A percentile compares a stretch with the other conserved stretches of the same genome.
Conservation (phyloP, 2,329 filamentous ascomycete genomes). For the Davidsoniella australis region DNA sequence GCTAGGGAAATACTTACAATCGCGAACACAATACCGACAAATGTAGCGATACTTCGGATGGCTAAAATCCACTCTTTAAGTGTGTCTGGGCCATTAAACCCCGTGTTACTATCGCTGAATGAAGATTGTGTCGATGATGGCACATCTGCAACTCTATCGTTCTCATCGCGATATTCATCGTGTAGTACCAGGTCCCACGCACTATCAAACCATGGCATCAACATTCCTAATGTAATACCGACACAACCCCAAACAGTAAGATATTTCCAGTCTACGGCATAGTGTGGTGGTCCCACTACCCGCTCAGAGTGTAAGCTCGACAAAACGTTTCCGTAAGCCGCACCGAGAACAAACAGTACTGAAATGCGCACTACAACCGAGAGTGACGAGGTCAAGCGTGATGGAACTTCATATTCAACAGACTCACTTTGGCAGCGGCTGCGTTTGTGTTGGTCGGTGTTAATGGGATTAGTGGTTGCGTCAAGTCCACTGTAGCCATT, state of each 20-base stretch:
- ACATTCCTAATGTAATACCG: constrained; percentile 58
- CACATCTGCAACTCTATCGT: constrained; percentile 19
- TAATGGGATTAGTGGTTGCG: not conserved
- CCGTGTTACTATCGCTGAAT: not conserved
- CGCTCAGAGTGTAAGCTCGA: constrained; percentile 3
- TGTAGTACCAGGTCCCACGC: constrained; percentile 44
- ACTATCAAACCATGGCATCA: constrained; percentile 71
- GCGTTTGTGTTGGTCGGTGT: not conserved
- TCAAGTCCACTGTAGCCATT: not conserved
- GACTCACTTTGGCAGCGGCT: not conserved
- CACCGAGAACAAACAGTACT: constrained; percentile 61
- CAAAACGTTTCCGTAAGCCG: constrained; percentile 20
- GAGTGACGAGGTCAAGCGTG: constrained; percentile 18
- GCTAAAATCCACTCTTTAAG: constrained; percentile 57
- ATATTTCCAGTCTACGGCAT: constrained; percentile 39
- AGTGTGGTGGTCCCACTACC: not conserved
- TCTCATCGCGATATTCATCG: constrained; percentile 19
- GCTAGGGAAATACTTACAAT: constrained; percentile 40
- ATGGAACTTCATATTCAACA: not conserved
- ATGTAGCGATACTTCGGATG: constrained; percentile 40
- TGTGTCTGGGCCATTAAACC: constrained; percentile 19
- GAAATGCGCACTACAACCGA: constrained; percentile 39
- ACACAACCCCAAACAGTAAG: constrained; percentile 66
- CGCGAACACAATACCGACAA: constrained; percentile 43
- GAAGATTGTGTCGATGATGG: not conserved